Evolutionary conservation across 2,329 filamentous ascomycete species (phyloP).

Genomic region (Sphaerulina vaccinii): DNA sequence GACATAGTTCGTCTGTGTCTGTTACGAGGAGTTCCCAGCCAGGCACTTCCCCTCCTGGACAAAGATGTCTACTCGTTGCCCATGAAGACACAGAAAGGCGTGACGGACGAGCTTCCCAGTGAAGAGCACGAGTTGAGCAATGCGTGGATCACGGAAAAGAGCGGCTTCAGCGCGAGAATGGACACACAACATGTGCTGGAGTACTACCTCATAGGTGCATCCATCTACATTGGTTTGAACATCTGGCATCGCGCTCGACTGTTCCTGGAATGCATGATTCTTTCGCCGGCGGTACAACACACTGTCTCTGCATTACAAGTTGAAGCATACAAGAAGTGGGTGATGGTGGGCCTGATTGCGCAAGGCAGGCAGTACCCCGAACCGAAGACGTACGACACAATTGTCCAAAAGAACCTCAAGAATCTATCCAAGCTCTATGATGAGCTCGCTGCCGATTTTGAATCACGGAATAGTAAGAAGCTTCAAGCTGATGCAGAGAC

Average conservation of each 20-base stretch:
- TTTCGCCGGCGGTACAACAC: conserved; percentile 63
- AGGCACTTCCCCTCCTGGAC: conserved; percentile 62
- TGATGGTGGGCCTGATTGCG: conserved; percentile 71
- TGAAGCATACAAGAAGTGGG: conserved; percentile 89
- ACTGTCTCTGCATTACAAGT: conserved; percentile 72
- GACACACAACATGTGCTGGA: conserved; percentile 55
- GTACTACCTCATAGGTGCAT: conserved; percentile 52
- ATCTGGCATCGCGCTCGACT: conserved; percentile 46
- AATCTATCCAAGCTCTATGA: conserved; percentile 68
- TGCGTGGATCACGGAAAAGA: conserved; percentile 60
- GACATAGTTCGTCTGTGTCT: conserved; percentile 58
- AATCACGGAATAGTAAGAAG: conserved; percentile 55
- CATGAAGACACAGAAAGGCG: conserved; percentile 33
- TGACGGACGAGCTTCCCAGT: conserved; percentile 43
- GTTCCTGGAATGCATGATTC: conserved; percentile 54
- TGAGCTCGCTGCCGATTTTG: conserved; percentile 67
- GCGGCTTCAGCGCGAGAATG: conserved; percentile 57
- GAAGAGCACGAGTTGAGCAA: conserved; percentile 46
- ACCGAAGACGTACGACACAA: conserved; percentile 57
- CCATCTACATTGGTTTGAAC: conserved; percentile 47
- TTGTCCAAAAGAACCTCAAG: conserved; percentile 58
- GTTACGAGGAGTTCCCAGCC: conserved; percentile 53
- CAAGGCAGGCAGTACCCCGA: conserved; percentile 59
- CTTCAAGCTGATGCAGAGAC: conserved; percentile 65
- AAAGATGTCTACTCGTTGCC: conserved; percentile 67